These are phyloP conservation scores for Plasmodium vinckei DNA, from an alignment of 169 alveolate species.

Conservation along the genomic window DNA sequence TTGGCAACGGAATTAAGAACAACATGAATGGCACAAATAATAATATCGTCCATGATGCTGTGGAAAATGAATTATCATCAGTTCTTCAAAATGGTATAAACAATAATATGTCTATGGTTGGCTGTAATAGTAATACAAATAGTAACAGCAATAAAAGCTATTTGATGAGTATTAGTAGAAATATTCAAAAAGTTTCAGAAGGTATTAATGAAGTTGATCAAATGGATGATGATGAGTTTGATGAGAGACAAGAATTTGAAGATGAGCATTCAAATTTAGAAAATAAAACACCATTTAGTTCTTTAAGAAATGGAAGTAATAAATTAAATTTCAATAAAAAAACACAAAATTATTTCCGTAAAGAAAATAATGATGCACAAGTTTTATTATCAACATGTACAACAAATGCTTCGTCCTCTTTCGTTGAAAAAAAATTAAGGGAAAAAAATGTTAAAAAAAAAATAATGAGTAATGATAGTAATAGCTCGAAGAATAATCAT, in stretches of 20 bases:
- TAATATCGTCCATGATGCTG: not conserved
- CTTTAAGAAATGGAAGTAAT: conserved; percentile 34
- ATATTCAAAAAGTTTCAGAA: not conserved
- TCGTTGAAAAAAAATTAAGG: conserved; percentile 26
- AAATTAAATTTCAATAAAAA: conserved; percentile 49
- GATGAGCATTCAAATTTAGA: not conserved
- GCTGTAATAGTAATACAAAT: not conserved
- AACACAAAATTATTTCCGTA: conserved; percentile 44
- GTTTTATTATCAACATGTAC: conserved; percentile 38
- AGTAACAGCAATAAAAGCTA: not conserved
- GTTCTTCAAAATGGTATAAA: not conserved
- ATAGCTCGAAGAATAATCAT: conserved; percentile 1
- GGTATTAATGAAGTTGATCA: conserved; percentile 9
- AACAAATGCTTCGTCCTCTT: not conserved
- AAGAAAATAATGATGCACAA: conserved; percentile 61
- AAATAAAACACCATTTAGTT: conserved; percentile 23
- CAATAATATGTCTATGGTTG: not conserved
- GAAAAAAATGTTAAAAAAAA: conserved; percentile 28
- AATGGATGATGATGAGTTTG: not conserved
- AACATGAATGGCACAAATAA: not conserved
- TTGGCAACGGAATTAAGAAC: not conserved
- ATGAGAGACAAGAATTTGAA: conserved; percentile 1
- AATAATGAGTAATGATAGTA: conserved; percentile 14
- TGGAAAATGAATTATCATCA: conserved; percentile 11
- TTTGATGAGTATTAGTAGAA: conserved; percentile 7